Conservation (phyloP, 2,329 filamentous ascomycete species). For the Colletotrichum horii region DNA sequence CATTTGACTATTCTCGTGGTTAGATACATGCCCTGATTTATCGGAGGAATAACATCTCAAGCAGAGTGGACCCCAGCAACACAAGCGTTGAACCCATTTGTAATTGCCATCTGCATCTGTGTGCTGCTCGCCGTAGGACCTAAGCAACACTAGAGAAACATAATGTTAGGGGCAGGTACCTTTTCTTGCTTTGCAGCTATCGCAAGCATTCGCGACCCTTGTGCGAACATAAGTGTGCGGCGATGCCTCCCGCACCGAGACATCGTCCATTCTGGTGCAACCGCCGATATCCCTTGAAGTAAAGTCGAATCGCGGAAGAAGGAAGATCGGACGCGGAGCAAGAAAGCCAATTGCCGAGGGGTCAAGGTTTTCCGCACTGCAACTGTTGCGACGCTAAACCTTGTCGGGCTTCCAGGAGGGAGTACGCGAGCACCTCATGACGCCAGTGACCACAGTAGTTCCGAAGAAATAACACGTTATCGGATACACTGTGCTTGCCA, state of each 20-base stretch:
- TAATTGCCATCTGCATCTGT: neutral
- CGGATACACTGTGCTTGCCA: constrained; percentile 9
- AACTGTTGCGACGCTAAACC: neutral
- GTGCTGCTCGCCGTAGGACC: neutral
- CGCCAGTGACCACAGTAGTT: neutral
- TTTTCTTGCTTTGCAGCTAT: constrained; percentile 59
- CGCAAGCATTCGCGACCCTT: constrained; percentile 59
- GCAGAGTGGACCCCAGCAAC: neutral
- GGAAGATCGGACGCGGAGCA: constrained; percentile 14
- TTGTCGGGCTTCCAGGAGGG: neutral
- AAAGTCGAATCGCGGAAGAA: constrained; percentile 10
- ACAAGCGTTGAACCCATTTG: neutral
- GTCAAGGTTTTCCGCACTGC: neutral
- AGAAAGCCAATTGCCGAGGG: neutral
- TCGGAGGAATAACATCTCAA: neutral
- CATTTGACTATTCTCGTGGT: constrained; percentile 47
- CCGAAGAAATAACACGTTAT: neutral
- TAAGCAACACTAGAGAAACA: neutral
- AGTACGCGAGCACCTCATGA: neutral
- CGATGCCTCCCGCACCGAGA: constrained; percentile 11
- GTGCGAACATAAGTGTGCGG: constrained; percentile 26
- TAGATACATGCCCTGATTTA: neutral
- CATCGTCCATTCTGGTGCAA: constrained; percentile 17
- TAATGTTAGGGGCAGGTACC: neutral
- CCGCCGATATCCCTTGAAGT: neutral